Base-by-base conservation (phyloP, 2,329 filamentous ascomycete species). In the Alternaria triticina region DNA sequence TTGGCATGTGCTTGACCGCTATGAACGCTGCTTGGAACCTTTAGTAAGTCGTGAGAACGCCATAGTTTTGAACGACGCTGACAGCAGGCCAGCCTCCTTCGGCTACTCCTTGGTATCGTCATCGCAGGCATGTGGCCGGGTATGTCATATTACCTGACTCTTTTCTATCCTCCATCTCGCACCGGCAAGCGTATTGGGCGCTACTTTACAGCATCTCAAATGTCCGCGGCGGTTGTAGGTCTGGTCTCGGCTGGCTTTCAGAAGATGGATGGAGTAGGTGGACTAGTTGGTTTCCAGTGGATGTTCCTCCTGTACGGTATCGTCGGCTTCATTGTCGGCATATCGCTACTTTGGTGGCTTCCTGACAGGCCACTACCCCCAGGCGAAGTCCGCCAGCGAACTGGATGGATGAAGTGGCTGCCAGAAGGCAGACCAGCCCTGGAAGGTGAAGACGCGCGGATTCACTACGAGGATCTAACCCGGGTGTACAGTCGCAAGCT, bases 41-140 rank as follows among this genome's bases (percentile, higher is more conserved):
- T 71, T 94, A 95, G 87, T 90, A 81, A 61, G 85, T 81, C 5
- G 12, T 36, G n/a, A 7, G n/a, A 13, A 1, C 10, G n/a, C n/a
- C n/a, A 46, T 12, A 10, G 20, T 22, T 3, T n/a, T 6, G n/a
- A 17, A 8, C 55, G 5, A 23, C 40, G 54, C 52, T 43, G 30
- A 60, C 30, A 40, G 15, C 27, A 47, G 5, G 17, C 1, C 40
- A 79, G 87, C 70, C 84, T 97, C n/a, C 86, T 97, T 27, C 90
- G 94, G 8, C 90, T 97, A 59, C 85, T 97, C 11, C 87, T 97
- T 7, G 94, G 94, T 51, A 86, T 96, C 13, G 93, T 97, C 23
- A 94, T 94, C 76, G 94, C 94, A 1, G 94, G 94, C 50, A 94
- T 97, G 90, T 97, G 94, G 94, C 94, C 94, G 0, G 94, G 94